Evolutionary conservation across 768 basidiomycete genomes (phyloP), one percentile per base, ranked within the genome.

Genomic region (Holtermannia corniformis): DNA sequence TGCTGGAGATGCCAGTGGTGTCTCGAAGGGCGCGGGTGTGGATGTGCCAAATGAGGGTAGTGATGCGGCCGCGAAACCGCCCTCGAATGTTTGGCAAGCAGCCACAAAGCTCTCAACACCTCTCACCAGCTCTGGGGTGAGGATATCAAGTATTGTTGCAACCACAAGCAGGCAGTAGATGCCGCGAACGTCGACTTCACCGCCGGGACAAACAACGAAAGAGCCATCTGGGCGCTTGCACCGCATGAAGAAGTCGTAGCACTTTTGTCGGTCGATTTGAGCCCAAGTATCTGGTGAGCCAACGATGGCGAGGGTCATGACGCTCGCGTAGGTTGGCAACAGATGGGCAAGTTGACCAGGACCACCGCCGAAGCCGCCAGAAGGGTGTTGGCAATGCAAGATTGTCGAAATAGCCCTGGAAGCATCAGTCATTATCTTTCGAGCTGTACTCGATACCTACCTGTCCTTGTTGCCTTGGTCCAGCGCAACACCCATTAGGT

Each of bases 171-270:
- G 80, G 67, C 93, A 95, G 68, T 97, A 99, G 25, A 86, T 84
- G 0, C 91, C 95, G n/a, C 91, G 82, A 47, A 95, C 89, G 65
- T 99, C 95, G 13, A 97, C 85, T 71, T 99, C 95, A 13, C 83
- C 87, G 50, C 88, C 80, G 43, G 82, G 77, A 14, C 87, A 81
- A 10, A 97, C 95, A 19, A 86, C 78, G 72, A 96, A 97, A 0
- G 90, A 90, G 0, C 95, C 95, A 65, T 97, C 92, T 1, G 82
- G 78, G 62, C 89, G 84, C 69, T 99, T 99, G 57, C 96, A 72
- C 0, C 85, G 82, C 81, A 93, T 81, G 74, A 95, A 91, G 73
- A 89, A 95, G 3, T 80, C 72, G 70, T 96, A 93, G 64, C 92
- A 77, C 58, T 80, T 83, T 61, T 81, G 74, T 41, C 89, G 77